phyloP scores from a whole-genome alignment of 805 yeast genomes.

The Pichia cephalocereana region DNA sequence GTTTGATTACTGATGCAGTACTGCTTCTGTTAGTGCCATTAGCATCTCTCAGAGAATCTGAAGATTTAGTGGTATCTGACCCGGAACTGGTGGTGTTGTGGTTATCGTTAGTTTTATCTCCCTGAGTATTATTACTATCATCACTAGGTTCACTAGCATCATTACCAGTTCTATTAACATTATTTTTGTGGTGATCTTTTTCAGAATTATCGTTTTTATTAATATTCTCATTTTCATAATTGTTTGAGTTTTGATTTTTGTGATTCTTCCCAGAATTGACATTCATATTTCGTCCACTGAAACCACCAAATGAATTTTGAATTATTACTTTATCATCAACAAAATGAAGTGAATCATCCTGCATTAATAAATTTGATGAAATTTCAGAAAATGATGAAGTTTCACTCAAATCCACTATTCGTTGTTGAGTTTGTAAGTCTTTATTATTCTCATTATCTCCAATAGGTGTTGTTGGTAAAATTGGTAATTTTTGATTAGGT shows the following conservation, averaged over 20 bases:
- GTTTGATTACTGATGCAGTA: neutral
- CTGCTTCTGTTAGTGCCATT: neutral
- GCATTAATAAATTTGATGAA: neutral
- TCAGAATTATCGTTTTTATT: neutral
- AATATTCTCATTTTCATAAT: neutral
- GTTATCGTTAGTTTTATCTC: neutral
- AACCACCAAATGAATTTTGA: neutral
- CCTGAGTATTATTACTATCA: neutral
- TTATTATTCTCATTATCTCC: neutral
- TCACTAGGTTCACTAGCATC: neutral
- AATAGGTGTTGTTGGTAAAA: neutral
- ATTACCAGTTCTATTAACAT: neutral
- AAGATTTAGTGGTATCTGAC: neutral
- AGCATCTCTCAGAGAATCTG: neutral
- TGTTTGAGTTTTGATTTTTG: neutral
- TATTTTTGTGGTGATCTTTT: neutral
- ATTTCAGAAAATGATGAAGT: neutral
- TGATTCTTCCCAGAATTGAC: no score
- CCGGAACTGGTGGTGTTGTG: neutral
- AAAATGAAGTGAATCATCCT: constrained; percentile 4
- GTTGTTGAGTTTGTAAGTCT: neutral
- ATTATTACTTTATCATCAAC: neutral
- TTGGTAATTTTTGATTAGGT: constrained; percentile 3
- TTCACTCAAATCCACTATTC: neutral
- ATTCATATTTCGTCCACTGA: neutral